These are phyloP conservation scores for Leishmania martiniquensis DNA, from an alignment of 208 protist species.

Conservation along the genomic window DNA sequence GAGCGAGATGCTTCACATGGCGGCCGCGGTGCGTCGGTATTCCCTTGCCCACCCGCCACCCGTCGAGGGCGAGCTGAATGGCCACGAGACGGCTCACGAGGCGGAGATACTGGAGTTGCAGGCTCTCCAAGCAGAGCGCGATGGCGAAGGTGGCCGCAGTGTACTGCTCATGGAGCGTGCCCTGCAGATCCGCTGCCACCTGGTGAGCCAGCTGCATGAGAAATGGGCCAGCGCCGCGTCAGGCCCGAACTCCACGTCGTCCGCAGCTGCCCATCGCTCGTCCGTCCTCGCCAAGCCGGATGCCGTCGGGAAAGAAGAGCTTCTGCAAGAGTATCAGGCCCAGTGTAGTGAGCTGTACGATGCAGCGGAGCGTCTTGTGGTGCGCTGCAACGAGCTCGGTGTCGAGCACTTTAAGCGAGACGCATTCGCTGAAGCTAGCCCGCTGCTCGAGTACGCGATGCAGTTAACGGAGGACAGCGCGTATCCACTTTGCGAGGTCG, in stretches of 20 bases:
- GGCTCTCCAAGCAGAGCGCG: constrained; percentile 50
- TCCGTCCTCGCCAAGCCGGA: constrained; percentile 10
- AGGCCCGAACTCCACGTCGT: not conserved
- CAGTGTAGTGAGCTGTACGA: constrained; percentile 54
- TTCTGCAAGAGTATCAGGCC: constrained; percentile 24
- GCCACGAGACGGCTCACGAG: constrained; percentile 65
- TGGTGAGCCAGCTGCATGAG: constrained; percentile 33
- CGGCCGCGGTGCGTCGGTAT: constrained; percentile 29
- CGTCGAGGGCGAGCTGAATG: constrained; percentile 35
- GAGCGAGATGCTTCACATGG: constrained; percentile 1
- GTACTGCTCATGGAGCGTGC: constrained; percentile 84
- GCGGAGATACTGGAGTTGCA: constrained; percentile 67
- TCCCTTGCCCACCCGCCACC: constrained; percentile 42
- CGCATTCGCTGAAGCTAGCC: constrained; percentile 59
- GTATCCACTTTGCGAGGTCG: constrained; percentile 67
- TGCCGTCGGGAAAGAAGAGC: constrained; percentile 18
- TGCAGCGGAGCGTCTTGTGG: constrained; percentile 76
- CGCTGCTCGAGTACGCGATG: constrained; percentile 68
- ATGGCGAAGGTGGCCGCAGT: constrained; percentile 53
- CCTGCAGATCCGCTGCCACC: constrained; percentile 69
- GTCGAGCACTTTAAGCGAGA: constrained; percentile 81
- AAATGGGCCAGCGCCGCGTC: constrained; percentile 10
- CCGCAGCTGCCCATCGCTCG: constrained; percentile 10
- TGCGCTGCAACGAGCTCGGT: constrained; percentile 72
- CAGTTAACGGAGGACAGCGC: constrained; percentile 69